A percentile compares a stretch with the other conserved stretches of the same genome.
Evolutionary conservation across 768 basidiomycete genomes (phyloP).

Genomic region (Gyrodon lividus): DNA sequence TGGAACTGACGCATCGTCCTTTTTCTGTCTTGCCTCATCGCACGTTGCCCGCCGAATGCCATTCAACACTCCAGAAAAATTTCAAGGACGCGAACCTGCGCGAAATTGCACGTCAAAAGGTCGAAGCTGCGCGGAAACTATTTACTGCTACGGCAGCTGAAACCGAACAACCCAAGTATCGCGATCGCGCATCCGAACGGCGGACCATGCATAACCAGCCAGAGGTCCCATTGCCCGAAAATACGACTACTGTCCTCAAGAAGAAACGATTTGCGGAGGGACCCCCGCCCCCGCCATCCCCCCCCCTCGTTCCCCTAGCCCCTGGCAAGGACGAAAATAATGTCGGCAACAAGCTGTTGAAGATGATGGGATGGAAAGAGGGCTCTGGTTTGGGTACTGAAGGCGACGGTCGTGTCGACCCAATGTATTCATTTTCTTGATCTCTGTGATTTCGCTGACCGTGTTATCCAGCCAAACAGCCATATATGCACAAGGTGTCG

Average conservation of each 20-base stretch:
- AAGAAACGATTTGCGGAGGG: slow-evolving; percentile 53
- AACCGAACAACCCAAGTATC: slow-evolving; percentile 75
- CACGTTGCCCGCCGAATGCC: slow-evolving; percentile 1
- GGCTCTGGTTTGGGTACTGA: slow-evolving; percentile 82
- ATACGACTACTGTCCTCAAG: slow-evolving; percentile 32
- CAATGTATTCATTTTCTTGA: slow-evolving; percentile 56
- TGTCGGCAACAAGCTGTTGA: slow-evolving; percentile 87
- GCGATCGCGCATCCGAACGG: slow-evolving; percentile 92
- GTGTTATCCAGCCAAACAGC: slow-evolving; percentile 62
- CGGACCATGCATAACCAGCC: slow-evolving; percentile 91
- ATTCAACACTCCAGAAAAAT: slow-evolving; percentile 68
- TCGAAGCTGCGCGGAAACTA: slow-evolving; percentile 42
- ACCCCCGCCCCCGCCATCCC: slow-evolving; percentile 57
- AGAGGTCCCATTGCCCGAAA: slow-evolving; percentile 68
- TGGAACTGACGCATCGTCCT: slow-evolving; percentile 33
- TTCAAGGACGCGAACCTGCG: slow-evolving; percentile 69
- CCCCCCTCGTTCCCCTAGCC: slow-evolving; percentile 62
- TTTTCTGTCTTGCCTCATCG: slow-evolving; percentile 9
- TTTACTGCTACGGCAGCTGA: slow-evolving; percentile 25
- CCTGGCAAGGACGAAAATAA: slow-evolving; percentile 82
- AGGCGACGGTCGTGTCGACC: slow-evolving; percentile 85
- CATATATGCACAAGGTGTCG: slow-evolving; percentile 84
- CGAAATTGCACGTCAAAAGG: slow-evolving; percentile 73
- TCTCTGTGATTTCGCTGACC: slow-evolving; percentile 7
- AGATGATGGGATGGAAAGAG: slow-evolving; percentile 98